Conservation (phyloP, 23 red algal species). For the Cyanidioschyzon merolae region DNA sequence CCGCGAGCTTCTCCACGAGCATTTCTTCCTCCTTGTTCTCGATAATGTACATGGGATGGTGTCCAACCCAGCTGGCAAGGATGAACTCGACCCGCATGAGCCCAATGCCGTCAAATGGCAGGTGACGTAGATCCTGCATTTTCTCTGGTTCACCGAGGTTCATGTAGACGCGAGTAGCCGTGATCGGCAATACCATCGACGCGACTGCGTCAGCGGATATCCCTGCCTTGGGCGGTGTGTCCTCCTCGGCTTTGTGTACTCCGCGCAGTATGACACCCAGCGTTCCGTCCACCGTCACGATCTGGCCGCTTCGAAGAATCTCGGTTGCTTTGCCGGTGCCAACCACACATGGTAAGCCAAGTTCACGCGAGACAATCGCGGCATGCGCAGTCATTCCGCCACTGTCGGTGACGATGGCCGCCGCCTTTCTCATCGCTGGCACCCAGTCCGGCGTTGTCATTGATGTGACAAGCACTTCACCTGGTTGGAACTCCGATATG, state of each 20-base stretch:
- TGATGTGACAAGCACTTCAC: conserved; percentile 22
- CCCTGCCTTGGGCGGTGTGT: background rate
- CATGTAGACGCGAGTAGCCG: conserved; percentile 23
- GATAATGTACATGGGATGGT: conserved; percentile 21
- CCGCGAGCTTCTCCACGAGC: conserved; percentile 27
- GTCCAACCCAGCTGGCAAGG: conserved; percentile 23
- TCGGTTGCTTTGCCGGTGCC: conserved; percentile 31
- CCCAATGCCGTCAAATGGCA: conserved; percentile 25
- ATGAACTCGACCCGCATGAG: conserved; percentile 29
- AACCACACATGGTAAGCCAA: conserved; percentile 24
- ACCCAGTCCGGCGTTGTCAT: conserved; percentile 34
- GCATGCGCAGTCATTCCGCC: conserved; percentile 26
- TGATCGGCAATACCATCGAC: background rate
- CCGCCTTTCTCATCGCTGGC: conserved; percentile 22
- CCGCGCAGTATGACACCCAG: conserved; percentile 10
- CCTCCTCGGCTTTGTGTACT: conserved; percentile 5
- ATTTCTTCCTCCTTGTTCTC: conserved; percentile 19
- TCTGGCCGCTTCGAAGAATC: conserved; percentile 19
- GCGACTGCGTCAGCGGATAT: background rate
- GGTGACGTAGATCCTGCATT: conserved; percentile 2
- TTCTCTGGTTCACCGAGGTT: conserved; percentile 22
- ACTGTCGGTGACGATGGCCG: conserved; percentile 27
- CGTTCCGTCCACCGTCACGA: conserved; percentile 21
- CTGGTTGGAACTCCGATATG: conserved; percentile 4
- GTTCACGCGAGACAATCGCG: conserved; percentile 28